Conservation (phyloP, 805 yeast genomes). For the Nakazawaea holstii region DNA sequence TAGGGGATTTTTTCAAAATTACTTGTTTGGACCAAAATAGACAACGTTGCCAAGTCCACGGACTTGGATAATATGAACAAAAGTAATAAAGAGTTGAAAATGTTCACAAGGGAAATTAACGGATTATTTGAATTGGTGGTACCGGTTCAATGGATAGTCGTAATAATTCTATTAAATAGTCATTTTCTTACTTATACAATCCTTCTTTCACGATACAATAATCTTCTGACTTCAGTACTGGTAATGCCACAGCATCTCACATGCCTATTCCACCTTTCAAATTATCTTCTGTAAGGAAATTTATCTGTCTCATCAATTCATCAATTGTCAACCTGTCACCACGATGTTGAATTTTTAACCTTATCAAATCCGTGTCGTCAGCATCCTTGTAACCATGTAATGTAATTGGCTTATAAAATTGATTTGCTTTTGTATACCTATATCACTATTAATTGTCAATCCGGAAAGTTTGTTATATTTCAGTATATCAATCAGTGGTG, state of each 20-base stretch:
- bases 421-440: constrained; percentile 40
- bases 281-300: constrained; percentile 17
- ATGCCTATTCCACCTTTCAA: constrained; percentile 36
- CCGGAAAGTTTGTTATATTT: constrained; percentile 36
- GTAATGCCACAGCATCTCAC: constrained; percentile 37
- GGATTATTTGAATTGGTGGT: constrained; percentile 65
- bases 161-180: constrained; percentile 27
- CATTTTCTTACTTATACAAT: constrained; percentile 29
- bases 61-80: constrained; percentile 68
- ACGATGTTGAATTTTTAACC: constrained; percentile 20
- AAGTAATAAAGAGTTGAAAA: constrained; percentile 58
- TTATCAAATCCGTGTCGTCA: constrained; percentile 18
- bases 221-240: constrained; percentile 28
- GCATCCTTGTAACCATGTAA: constrained; percentile 25
- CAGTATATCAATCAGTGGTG: constrained; percentile 10
- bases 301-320: constrained; percentile 23
- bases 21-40: too few relatives aligned
- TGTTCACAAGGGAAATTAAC: constrained; percentile 57
- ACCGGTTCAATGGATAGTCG: constrained; percentile 83
- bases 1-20: too few relatives aligned
- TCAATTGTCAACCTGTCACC: constrained; percentile 23
- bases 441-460: constrained; percentile 24
- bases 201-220: constrained; percentile 43
- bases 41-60: constrained; percentile 65
- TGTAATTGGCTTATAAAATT: constrained; percentile 42